Evolutionary conservation across 768 basidiomycete genomes (phyloP), one percentile per base, ranked within the genome.

Genomic region (Kwoniella shandongensis): DNA sequence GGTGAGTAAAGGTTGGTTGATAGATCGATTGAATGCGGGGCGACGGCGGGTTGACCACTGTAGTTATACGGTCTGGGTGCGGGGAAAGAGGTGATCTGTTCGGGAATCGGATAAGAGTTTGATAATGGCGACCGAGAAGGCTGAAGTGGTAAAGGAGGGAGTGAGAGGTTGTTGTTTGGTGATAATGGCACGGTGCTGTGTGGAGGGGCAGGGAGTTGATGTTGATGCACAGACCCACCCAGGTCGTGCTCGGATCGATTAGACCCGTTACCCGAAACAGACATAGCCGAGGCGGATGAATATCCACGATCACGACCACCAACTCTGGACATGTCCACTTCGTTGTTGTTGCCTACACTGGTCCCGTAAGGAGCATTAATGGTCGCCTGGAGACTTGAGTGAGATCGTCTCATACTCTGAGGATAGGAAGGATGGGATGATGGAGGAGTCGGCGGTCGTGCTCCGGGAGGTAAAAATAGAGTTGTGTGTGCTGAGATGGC

Each of bases 391-490:
- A 65, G 45, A 45, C 65, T 67, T 4, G 65, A 50, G 26, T 65
- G 65, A 1, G 63, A 72, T n/a, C 59, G 57, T 4, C 58, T 32
- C 32, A 32, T 32, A 32, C 13, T 39, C 35, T 30, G 64, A 23
- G 54, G 53, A 22, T 58, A 52, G 20, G 53, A 38, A 11, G 61
- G 41, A 49, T 54, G 41, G 29, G 60, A 25, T 15, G 57, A 66
- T 30, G 51, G 67, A 30, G 70, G 70, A 17, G 66, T 66, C n/a
- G 71, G 66, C 26, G 71, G 71, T 29, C 66, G 51, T 25, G 71
- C 71, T 8, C 71, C 71, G 1, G 71, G 71, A 12, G 71, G 71
- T 2, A 73, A 54, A 35, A 68, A 73, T 15, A 67, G 49, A 17
- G 50, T 30, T 29, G 59, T 50, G 22, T 57, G 56, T 8, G 60